phyloP scores from a whole-genome alignment of 176 grass and related monocot species.

The Echinochloa phyllopogon region DNA sequence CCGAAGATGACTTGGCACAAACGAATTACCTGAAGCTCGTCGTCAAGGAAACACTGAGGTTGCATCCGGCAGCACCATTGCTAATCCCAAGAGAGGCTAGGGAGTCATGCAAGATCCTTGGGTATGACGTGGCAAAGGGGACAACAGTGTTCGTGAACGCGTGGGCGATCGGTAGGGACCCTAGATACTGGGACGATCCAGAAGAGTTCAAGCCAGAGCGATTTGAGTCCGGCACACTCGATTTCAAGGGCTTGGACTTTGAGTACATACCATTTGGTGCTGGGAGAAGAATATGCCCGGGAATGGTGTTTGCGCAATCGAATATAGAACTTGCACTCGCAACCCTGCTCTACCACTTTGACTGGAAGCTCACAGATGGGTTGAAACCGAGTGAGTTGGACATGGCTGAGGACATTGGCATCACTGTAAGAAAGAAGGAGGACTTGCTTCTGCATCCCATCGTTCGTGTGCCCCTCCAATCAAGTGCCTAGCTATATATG shows the following conservation, averaged over 20 bases:
- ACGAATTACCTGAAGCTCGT: conserved; percentile 15
- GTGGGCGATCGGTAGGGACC: conserved; percentile 31
- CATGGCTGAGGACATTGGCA: conserved; percentile 32
- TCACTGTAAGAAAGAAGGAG: conserved; percentile 9
- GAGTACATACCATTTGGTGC: conserved; percentile 29
- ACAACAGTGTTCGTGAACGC: conserved; percentile 21
- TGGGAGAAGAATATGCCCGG: conserved; percentile 28
- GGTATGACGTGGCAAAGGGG: conserved; percentile 23
- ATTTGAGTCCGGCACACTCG: neutral
- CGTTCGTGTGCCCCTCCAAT: neutral
- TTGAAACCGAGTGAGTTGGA: conserved; percentile 1
- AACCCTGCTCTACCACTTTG: conserved; percentile 27
- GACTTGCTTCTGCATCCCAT: neutral
- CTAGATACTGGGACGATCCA: neutral
- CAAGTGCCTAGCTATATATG: neutral
- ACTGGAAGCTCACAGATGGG: neutral
- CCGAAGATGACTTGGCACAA: neutral
- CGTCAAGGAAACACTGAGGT: conserved; percentile 18
- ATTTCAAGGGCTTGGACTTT: conserved; percentile 35
- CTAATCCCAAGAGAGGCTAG: conserved; percentile 21
- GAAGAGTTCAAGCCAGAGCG: conserved; percentile 34
- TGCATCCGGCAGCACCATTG: conserved; percentile 12
- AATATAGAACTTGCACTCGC: conserved; percentile 35
- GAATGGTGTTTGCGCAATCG: neutral
- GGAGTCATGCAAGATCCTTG: conserved; percentile 10